phyloP scores from a whole-genome alignment of 208 protist species.

The Borovskyia barvae region DNA sequence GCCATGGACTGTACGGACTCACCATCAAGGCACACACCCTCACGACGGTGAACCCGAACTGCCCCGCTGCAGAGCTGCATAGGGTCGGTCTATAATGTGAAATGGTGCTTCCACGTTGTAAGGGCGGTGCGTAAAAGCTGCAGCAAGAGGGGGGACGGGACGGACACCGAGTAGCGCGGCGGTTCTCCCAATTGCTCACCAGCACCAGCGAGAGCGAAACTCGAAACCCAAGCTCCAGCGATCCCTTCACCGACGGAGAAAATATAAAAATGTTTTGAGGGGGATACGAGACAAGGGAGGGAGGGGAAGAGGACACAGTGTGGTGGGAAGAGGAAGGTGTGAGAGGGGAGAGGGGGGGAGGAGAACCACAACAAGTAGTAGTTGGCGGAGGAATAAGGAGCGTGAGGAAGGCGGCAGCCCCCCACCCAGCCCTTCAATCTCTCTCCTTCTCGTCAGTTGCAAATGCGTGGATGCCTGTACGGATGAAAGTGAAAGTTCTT shows the following conservation, averaged over 20 bases:
- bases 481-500: too few relatives aligned
- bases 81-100: neutral
- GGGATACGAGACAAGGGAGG: neutral
- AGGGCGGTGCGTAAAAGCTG: neutral
- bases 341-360: too few relatives aligned
- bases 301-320: neutral
- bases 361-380: too few relatives aligned
- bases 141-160: neutral
- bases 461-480: too few relatives aligned
- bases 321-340: too few relatives aligned
- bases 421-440: too few relatives aligned
- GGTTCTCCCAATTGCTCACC: too few relatives aligned
- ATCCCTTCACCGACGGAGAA: neutral
- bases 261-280: slow-evolving; percentile 1
- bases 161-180: neutral
- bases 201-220: too few relatives aligned
- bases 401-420: too few relatives aligned
- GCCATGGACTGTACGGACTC: slow-evolving; percentile 46
- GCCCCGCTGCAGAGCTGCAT: slow-evolving; percentile 30
- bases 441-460: too few relatives aligned
- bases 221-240: too few relatives aligned
- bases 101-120: neutral
- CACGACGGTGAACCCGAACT: slow-evolving; percentile 20
- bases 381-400: too few relatives aligned
- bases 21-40: slow-evolving; percentile 10